phyloP scores from a whole-genome alignment of 2,329 filamentous ascomycete genomes.

The Didymella segeticola region DNA sequence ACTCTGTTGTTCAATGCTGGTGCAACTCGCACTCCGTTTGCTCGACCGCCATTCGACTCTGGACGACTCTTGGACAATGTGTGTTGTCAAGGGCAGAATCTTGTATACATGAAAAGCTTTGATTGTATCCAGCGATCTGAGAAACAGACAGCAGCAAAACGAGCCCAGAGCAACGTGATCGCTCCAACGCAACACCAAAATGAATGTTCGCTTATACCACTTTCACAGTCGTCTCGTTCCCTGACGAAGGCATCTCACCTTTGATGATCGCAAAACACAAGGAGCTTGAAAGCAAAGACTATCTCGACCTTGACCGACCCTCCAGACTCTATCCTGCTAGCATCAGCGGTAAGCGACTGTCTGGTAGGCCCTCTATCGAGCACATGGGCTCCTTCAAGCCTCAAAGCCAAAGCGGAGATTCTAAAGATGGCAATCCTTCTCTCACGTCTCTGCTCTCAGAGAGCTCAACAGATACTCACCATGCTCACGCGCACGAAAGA shows the following conservation, averaged over 20 bases:
- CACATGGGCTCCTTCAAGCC: constrained; percentile 33
- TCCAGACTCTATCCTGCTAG: constrained; percentile 48
- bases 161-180: constrained; percentile 4
- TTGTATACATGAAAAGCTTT: background rate
- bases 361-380: constrained; percentile 51
- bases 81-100: background rate
- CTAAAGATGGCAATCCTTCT: constrained; percentile 38
- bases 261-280: constrained; percentile 55
- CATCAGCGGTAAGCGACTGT: constrained; percentile 51
- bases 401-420: constrained; percentile 16
- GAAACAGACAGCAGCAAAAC: background rate
- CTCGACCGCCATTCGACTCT: background rate
- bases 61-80: background rate
- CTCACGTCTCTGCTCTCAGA: constrained; percentile 40
- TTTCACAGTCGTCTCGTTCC: constrained; percentile 54
- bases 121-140: background rate
- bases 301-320: constrained; percentile 49
- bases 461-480: constrained; percentile 33
- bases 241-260: constrained; percentile 56
- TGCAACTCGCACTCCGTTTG: background rate
- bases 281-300: constrained; percentile 52
- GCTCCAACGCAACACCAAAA: background rate
- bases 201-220: constrained; percentile 31
- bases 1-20: background rate
- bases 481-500: constrained; percentile 40